Evolutionary conservation across 352 stramenopile genomes (phyloP), one percentile per base, ranked within the genome.

Genomic region (Pythium sp.): DNA sequence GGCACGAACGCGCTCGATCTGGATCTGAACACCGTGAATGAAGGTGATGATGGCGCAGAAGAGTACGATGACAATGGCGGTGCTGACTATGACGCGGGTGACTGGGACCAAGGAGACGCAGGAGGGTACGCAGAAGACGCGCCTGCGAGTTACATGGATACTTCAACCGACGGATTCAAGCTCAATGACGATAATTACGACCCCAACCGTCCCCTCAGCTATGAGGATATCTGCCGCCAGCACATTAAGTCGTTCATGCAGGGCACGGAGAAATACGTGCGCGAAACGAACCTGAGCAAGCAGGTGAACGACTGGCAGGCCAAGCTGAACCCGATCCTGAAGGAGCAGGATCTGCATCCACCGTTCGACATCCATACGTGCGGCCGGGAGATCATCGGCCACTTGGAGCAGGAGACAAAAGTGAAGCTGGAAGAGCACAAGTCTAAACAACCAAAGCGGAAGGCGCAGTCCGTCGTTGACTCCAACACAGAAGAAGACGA

Each of bases 241-340:
- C 86, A 94, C 64, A 78, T 91, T n/a, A 74, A 83, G 36, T 78
- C 83, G 6, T 94, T 94, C 65, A 92, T 94, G 84, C 83, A 87
- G 43, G 86, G 86, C n/a, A 85, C 82, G 7, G 82, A 94, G 58
- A 80, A 89, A 62, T 94, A 94, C 57, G 80, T 92, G 9, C 86
- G 82, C 51, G 86, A 94, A 67, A 90, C 82, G 12, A 77, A 86
- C 49, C 68, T 92, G 58, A 86, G 76, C 26, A 88, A 88, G 34
- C 76, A 91, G 70, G 81, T 93, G 46, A 86, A 75, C 66, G 82
- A 91, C 53, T 94, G 86, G 86, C 81, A 94, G 62, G 73, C 81
- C n/a, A 92, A 86, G 64, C 65, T 94, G 22, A 82, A 62, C 41
- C 86, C 86, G n/a, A 69, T 92, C 9, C 65, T 94, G 8, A 82